phyloP scores from a whole-genome alignment of 305 asterid species.

The Fraxinus paxiana region DNA sequence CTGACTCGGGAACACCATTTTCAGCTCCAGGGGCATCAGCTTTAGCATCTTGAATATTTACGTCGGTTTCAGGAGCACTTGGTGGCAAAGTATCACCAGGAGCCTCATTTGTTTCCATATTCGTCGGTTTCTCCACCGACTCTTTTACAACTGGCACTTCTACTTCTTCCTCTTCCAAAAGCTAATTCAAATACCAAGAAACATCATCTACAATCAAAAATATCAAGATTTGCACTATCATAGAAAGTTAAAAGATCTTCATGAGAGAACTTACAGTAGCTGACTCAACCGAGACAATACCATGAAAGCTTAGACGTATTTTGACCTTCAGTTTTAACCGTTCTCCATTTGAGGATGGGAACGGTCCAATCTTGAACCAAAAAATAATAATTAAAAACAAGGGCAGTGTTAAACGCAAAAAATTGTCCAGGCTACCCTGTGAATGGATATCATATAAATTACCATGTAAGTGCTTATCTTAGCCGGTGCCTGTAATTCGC shows the following conservation, averaged over 20 bases:
- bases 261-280: slow-evolving; percentile 45
- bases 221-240: not conserved
- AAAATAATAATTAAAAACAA: not conserved
- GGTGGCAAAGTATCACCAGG: slow-evolving; percentile 41
- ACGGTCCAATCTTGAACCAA: slow-evolving; percentile 64
- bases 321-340: slow-evolving; percentile 73
- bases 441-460: slow-evolving; percentile 18
- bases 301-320: slow-evolving; percentile 79
- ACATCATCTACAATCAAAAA: not conserved
- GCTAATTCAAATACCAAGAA: slow-evolving; percentile 36
- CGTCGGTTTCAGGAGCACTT: slow-evolving; percentile 48
- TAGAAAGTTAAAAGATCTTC: not conserved
- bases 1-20: slow-evolving; percentile 62
- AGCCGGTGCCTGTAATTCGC: slow-evolving; percentile 73
- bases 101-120: slow-evolving; percentile 75
- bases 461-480: slow-evolving; percentile 91
- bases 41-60: slow-evolving; percentile 63
- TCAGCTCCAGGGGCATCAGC: slow-evolving; percentile 51
- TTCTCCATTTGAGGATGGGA: slow-evolving; percentile 61
- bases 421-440: not conserved
- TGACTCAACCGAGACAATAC: slow-evolving; percentile 76
- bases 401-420: not conserved
- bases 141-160: slow-evolving; percentile 64
- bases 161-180: slow-evolving; percentile 76
- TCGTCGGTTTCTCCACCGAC: slow-evolving; percentile 41